Evolutionary conservation across 2,329 filamentous ascomycete species (phyloP), one percentile per base, ranked within the genome.

Genomic region (Ilyonectria destructans): DNA sequence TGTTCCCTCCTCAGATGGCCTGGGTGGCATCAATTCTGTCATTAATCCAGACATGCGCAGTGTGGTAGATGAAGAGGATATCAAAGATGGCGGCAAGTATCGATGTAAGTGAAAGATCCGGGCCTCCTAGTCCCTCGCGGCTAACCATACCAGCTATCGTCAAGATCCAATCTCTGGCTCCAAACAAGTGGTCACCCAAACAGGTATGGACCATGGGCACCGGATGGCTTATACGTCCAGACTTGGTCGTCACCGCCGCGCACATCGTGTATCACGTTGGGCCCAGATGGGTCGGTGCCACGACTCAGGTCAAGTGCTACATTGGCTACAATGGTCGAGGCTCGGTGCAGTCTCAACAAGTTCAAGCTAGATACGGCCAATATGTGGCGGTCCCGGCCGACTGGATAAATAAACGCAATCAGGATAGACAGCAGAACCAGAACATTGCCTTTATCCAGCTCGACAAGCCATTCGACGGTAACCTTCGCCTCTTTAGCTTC

Each of bases 281-380:
- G 12, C 67, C 64, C 37, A 12, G 6, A 33, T 57, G 65, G 9
- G 23, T 73, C 10, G 69, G 70, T 1, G 67, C 69, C 7, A 69
- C 74, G 7, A 68, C 63, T 1, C 69, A 79, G 54, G 74, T 80
- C 63, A 80, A 78, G 67, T 77, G 73, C 56, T 82, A 77, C 55
- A 79, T 81, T 12, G 79, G 80, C n/a, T 81, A 82, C 58, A 62
- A 71, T n/a, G 79, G 79, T 10, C 66, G 70, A 2, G 37, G 9
- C 12, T 59, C 67, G 3, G 43, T 63, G 54, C 31, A 19, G 17
- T 43, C 37, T 8, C 21, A 46, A 10, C 46, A 49, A 19, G 61
- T 60, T 29, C 69, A 71, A 58, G 21, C 59, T 62, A 59, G 75
- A 58, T 23, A 69, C 29, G 77, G 69, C 35, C 62, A 37, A 43